Percentiles rank a stretch among this genome's conserved stretches.
These are phyloP conservation scores for Candida pseudoviswanathii DNA, from an alignment of 1,139 yeast species.

Conservation along the genomic window DNA sequence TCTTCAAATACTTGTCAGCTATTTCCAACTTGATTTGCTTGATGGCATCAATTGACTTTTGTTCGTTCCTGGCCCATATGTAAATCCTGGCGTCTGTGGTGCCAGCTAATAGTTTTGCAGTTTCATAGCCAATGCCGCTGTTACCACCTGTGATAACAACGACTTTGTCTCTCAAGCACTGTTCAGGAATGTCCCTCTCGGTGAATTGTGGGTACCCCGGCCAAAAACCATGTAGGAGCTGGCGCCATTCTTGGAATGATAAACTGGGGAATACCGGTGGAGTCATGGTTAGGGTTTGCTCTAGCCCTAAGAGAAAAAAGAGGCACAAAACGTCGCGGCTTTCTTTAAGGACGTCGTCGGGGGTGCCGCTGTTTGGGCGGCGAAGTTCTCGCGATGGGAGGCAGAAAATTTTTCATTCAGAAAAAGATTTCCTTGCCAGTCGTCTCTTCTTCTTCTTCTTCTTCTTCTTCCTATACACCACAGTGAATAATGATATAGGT, in stretches of 20 bases:
- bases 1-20: slow-evolving; percentile 8
- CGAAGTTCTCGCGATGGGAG: not conserved
- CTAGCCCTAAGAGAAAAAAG: slow-evolving; percentile 3
- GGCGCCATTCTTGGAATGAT: slow-evolving; percentile 10
- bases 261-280: slow-evolving; percentile 9
- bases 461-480: not conserved
- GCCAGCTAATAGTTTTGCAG: slow-evolving; percentile 32
- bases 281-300: not conserved
- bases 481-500: slow-evolving; percentile 4
- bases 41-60: slow-evolving; percentile 10
- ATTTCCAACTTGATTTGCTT: slow-evolving; percentile 10
- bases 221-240: slow-evolving; percentile 12
- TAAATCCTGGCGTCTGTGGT: slow-evolving; percentile 35
- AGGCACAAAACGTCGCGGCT: no score
- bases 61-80: slow-evolving; percentile 8
- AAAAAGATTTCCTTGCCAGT: not conserved
- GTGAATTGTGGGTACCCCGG: slow-evolving; percentile 12
- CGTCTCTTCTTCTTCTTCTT: not conserved
- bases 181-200: slow-evolving; percentile 11
- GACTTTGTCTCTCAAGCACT: slow-evolving; percentile 9
- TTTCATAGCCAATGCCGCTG: slow-evolving; percentile 22
- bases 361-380: not conserved
- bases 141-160: slow-evolving; percentile 14
- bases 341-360: not conserved
- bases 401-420: slow-evolving; percentile 4